Percentiles rank a stretch among this genome's conserved stretches.
These are phyloP conservation scores for Grifola frondosa DNA, from an alignment of 1,284 basidiomycete genomes.

Conservation along the genomic window DNA sequence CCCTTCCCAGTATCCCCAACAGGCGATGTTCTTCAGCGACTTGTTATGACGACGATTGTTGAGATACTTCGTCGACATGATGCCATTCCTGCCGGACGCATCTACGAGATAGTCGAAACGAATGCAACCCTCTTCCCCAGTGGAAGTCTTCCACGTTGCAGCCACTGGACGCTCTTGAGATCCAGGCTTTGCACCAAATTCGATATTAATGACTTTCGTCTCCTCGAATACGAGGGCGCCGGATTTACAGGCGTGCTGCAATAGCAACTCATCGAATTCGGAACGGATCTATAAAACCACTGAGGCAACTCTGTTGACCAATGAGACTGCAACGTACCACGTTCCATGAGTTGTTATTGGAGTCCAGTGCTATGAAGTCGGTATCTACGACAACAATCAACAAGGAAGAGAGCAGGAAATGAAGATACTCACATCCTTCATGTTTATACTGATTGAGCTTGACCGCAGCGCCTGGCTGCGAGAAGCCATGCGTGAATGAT, in stretches of 20 bases:
- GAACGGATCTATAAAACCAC: conserved; percentile 23
- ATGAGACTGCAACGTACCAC: conserved; percentile 17
- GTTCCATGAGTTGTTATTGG: conserved; percentile 32
- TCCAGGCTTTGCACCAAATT: conserved; percentile 19
- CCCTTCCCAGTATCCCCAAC: conserved; percentile 69
- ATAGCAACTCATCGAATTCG: conserved; percentile 35
- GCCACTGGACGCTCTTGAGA: conserved; percentile 7
- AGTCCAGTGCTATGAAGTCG: conserved; percentile 32
- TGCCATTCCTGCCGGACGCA: conserved; percentile 61
- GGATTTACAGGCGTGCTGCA: conserved; percentile 28
- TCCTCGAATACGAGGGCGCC: conserved; percentile 33
- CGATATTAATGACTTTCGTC: conserved; percentile 25
- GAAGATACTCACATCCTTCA: conserved; percentile 30
- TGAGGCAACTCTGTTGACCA: neutral
- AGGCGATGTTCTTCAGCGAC: conserved; percentile 63
- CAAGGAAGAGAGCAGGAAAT: neutral
- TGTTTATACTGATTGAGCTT: conserved; percentile 34
- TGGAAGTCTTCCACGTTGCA: conserved; percentile 9
- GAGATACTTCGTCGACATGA: conserved; percentile 58
- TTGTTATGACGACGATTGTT: conserved; percentile 63
- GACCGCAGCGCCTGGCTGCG: conserved; percentile 36
- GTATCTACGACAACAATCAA: conserved; percentile 24
- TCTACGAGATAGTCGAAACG: conserved; percentile 63
- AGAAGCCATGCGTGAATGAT: neutral
- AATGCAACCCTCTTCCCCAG: conserved; percentile 30